Base-by-base conservation (phyloP, 352 stramenopile species). In the Globisporangium nodosum region DNA sequence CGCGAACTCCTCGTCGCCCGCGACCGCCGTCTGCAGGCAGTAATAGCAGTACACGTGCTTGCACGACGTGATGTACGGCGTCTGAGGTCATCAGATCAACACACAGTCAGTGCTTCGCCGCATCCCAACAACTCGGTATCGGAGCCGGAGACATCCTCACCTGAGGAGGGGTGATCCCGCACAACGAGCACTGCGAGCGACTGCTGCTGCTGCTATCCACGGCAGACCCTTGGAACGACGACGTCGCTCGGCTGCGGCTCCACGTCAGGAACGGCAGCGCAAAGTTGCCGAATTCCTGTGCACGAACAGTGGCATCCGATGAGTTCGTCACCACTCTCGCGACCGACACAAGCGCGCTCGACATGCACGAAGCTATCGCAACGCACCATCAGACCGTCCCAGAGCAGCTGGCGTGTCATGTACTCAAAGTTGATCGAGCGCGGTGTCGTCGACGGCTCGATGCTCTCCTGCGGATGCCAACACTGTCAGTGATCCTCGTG, bases 1-100 rank as follows among this genome's bases (percentile, higher is more conserved):
- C 81, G 58, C 49, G 56, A 88, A 94, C 35, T 90, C 75, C 1
- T 89, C 78, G 55, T 94, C 76, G 5, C 63, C 66, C 0, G 82
- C 70, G 7, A 92, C 85, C 5, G 82, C 78, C 24, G 83, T 89
- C 52, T 94, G 81, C 16, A 94, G 58, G 54, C 85, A 94, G 54
- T 90, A 94, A 68, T 92, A 94, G 66, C 85, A 94, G 58, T 94
- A 94, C 21, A 90, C 56, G 56, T 94, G 85, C 62, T 89, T 87
- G 66, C 85, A 94, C 12, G 85, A 91, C 52, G 85, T 94, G 54
- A 91, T 85, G 70, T 94, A 94, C n/a, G 85, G 82, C 16, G 85
- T 94, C 75, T 92, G 65, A 0, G 11, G 9, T 40, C 52, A 39
- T 8, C 37, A 20, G 35, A 24, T 35, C 49, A 46, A 52, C 9